Base-by-base conservation (phyloP, 495 filamentous ascomycete genomes). In the Neurospora sp. region DNA sequence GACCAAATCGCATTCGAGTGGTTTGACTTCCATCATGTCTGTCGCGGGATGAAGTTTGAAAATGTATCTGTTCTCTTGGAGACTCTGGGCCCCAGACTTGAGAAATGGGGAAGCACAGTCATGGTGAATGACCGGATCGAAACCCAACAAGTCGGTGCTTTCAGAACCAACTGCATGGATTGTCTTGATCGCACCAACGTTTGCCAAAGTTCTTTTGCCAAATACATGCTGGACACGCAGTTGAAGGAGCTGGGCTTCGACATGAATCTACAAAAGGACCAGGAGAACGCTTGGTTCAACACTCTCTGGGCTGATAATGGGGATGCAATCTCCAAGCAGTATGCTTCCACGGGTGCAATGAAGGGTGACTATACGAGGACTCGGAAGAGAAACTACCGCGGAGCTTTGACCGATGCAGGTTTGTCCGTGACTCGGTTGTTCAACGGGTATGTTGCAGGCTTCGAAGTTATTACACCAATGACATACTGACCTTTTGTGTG, bases 101-200 rank as follows among this genome's bases (percentile, higher is more conserved):
- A 89, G 70, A 81, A 85, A 6, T 88, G 89, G 71, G 90, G 91
- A 11, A 91, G 89, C 75, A 90, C 89, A 0, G 86, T 91, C 1
- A 81, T 89, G 42, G 82, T 84, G 18, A 81, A 86, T 37, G 87
- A 85, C 16, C 79, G 79, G 10, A 73, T 89, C 8, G 75, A 84
- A 27, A 74, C 78, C 9, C 85, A 78, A 53, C 95, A 98, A 77
- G 85, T 81, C 22, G 95, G 94, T 3, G 88, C 97, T 14, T 77
- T 98, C 16, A 84, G 95, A 71, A 97, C 93, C 3, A 98, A 98
- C 78, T 98, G 95, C 80, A 98, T 98, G 95, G 95, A 98, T 77
- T 98, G 95, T 76, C 87, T 98, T 16, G 94, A 98, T 77, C 89
- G 94, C 38, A 98, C 95, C 3, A 97, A 97, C 73, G 93, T 98